phyloP scores from a whole-genome alignment of 129 eudicot genomes.

The Chrysanthemum makinoi region DNA sequence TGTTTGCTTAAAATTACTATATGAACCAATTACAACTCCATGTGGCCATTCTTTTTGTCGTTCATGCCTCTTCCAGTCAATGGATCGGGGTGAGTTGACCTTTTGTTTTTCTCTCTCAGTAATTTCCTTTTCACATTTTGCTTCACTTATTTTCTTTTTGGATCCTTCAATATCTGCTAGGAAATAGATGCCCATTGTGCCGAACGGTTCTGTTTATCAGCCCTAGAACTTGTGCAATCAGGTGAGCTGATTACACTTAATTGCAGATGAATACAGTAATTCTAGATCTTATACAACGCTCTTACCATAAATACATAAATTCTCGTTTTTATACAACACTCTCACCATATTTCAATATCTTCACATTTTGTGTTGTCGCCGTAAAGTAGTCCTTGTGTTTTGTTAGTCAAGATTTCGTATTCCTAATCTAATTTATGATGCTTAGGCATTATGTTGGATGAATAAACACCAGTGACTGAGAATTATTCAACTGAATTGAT shows the following conservation, averaged over 20 bases:
- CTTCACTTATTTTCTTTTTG: constrained; percentile 14
- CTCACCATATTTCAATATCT: background rate
- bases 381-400: background rate
- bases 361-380: constrained; percentile 6
- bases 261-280: constrained; percentile 16
- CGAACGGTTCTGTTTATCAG: constrained; percentile 85
- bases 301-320: no score
- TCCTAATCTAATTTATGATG: constrained; percentile 7
- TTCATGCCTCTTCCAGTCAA: constrained; percentile 92
- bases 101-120: background rate
- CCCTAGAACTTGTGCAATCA: constrained; percentile 84
- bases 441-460: background rate
- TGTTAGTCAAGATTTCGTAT: constrained; percentile 5
- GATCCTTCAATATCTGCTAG: constrained; percentile 39
- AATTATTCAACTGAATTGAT: background rate
- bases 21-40: constrained; percentile 93
- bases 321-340: background rate
- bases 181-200: constrained; percentile 92
- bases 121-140: background rate
- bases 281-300: background rate
- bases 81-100: constrained; percentile 78
- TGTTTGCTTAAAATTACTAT: constrained; percentile 81
- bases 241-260: constrained; percentile 44
- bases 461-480: background rate
- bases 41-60: constrained; percentile 99